A percentile compares a stretch with the other conserved stretches of the same genome.
phyloP scores from a whole-genome alignment of 768 basidiomycete genomes.

The Polyporus arcularius region DNA sequence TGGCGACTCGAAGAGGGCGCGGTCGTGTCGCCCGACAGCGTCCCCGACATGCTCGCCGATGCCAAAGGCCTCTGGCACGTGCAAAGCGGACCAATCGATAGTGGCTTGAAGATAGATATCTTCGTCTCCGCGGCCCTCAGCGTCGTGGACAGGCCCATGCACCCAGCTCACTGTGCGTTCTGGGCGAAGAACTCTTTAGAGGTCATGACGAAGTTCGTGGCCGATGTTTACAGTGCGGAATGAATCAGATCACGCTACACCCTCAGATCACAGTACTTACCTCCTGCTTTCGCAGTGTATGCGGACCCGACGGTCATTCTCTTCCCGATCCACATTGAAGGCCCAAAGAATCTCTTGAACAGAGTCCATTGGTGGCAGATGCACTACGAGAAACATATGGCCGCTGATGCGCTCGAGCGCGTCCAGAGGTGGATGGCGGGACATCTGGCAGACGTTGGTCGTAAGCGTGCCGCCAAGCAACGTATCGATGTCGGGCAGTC shows the following conservation, averaged over 20 bases:
- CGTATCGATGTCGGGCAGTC: too few relatives aligned
- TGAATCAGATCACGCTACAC: not conserved
- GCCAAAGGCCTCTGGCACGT: not conserved
- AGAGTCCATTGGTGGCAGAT: not conserved
- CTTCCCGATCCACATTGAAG: too few relatives aligned
- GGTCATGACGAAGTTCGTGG: not conserved
- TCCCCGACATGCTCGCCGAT: conserved; percentile 1
- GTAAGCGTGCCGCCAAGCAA: too few relatives aligned
- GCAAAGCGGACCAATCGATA: too few relatives aligned
- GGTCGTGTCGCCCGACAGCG: conserved; percentile 2
- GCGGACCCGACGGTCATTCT: too few relatives aligned
- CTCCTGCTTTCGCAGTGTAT: not conserved
- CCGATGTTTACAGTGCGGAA: not conserved
- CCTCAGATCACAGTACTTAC: not conserved
- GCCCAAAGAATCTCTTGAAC: too few relatives aligned
- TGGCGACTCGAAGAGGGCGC: conserved; percentile 6
- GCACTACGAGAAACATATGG: not conserved
- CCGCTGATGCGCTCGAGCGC: not conserved
- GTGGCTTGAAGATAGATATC: not conserved
- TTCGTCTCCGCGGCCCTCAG: conserved; percentile 11
- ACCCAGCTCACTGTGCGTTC: conserved; percentile 14
- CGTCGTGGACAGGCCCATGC: conserved; percentile 6
- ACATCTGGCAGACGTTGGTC: too few relatives aligned
- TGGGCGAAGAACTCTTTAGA: conserved; percentile 6
- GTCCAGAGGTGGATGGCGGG: not conserved